These are phyloP conservation scores for Micromonas commoda DNA, from an alignment of 139 green algal genomes.

Conservation along the genomic window DNA sequence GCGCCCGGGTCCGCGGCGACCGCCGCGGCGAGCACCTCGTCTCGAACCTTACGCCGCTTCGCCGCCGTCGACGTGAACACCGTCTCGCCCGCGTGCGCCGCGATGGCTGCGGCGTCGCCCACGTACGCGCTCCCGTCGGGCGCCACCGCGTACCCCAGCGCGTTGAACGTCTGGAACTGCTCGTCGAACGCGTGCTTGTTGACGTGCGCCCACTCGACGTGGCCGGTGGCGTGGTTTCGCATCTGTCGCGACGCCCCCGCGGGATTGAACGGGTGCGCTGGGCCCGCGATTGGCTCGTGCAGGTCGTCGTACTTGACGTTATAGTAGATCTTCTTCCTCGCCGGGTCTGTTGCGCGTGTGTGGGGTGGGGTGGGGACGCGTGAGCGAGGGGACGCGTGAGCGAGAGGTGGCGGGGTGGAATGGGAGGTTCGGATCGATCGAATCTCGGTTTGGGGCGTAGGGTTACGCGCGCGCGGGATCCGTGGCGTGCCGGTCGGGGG, in stretches of 20 bases:
- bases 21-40: neutral
- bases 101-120: neutral
- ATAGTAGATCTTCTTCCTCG: neutral
- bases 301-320: slow-evolving; percentile 23
- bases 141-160: neutral
- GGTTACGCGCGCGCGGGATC: too few relatives aligned
- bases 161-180: slow-evolving; percentile 25
- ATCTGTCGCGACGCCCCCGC: neutral
- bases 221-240: slow-evolving; percentile 22
- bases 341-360: neutral
- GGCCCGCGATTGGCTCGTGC: slow-evolving; percentile 7
- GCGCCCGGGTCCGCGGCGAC: neutral
- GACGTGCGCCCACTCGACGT: slow-evolving; percentile 13
- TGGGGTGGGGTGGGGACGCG: neutral
- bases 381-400: neutral
- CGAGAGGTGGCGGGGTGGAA: neutral
- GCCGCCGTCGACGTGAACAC: neutral
- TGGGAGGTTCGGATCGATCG: too few relatives aligned
- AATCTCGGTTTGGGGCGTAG: too few relatives aligned
- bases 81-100: neutral
- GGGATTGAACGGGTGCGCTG: slow-evolving; percentile 3
- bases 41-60: neutral
- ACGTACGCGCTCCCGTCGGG: neutral
- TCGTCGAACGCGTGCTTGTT: slow-evolving; percentile 25
- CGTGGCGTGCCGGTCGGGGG: too few relatives aligned